A percentile compares a stretch with the other conserved stretches of the same genome.
phyloP scores from a whole-genome alignment of 1,139 yeast species.

The Candida labiduridarum region DNA sequence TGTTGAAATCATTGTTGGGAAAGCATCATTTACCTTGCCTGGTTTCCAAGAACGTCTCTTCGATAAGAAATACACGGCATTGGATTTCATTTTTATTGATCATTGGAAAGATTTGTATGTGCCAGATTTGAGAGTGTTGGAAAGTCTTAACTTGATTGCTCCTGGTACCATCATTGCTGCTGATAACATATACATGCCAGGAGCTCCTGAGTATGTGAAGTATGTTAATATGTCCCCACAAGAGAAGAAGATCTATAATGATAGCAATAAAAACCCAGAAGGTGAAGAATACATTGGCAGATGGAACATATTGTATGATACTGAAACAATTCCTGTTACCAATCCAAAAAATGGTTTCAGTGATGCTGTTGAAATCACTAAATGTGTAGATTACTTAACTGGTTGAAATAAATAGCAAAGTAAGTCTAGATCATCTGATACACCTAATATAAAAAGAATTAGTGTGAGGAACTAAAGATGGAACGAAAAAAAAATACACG shows the following conservation, averaged over 20 bases:
- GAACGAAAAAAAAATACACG: neutral
- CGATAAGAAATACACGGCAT: slow-evolving; percentile 15
- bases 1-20: slow-evolving; percentile 40
- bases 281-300: slow-evolving; percentile 37
- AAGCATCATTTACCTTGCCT: slow-evolving; percentile 33
- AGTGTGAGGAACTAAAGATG: neutral
- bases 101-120: slow-evolving; percentile 43
- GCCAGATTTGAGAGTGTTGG: slow-evolving; percentile 47
- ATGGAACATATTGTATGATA: slow-evolving; percentile 48
- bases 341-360: slow-evolving; percentile 12
- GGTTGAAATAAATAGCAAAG: slow-evolving; percentile 15
- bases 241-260: slow-evolving; percentile 33
- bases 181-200: slow-evolving; percentile 39
- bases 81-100: slow-evolving; percentile 45
- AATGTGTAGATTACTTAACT: slow-evolving; percentile 25
- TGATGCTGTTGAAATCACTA: slow-evolving; percentile 38
- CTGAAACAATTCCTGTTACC: slow-evolving; percentile 23
- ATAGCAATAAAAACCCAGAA: slow-evolving; percentile 24
- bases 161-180: slow-evolving; percentile 46
- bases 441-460: neutral
- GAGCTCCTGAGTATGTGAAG: slow-evolving; percentile 42
- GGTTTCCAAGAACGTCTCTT: slow-evolving; percentile 24
- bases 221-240: slow-evolving; percentile 44
- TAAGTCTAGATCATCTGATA: neutral
- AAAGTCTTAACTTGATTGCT: slow-evolving; percentile 39